phyloP scores from a whole-genome alignment of 1,284 basidiomycete species.

The Irpex sp. region DNA sequence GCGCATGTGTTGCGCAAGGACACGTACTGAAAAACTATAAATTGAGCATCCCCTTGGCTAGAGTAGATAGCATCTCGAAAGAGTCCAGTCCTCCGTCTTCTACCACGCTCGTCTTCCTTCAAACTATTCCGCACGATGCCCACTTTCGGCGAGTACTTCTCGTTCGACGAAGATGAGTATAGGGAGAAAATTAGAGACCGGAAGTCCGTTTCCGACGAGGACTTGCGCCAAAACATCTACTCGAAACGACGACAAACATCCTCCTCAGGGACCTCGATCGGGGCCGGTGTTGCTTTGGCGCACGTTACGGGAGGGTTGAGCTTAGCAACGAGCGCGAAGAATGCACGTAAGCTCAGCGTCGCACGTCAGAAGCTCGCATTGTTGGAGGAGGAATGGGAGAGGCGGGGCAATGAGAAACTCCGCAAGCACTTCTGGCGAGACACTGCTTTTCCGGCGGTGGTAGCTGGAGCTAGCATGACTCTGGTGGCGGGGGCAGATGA shows the following conservation, averaged over 20 bases:
- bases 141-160: too few relatives aligned
- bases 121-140: too few relatives aligned
- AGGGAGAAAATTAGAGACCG: too few relatives aligned
- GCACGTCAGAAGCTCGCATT: not conserved
- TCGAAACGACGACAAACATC: not conserved
- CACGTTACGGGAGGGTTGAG: not conserved
- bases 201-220: too few relatives aligned
- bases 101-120: too few relatives aligned
- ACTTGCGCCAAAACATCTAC: not conserved
- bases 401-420: not conserved
- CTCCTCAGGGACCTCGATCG: not conserved
- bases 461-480: not conserved
- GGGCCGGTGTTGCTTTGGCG: not conserved
- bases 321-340: not conserved
- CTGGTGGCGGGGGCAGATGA: not conserved
- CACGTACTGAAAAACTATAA: too few relatives aligned
- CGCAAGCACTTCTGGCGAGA: not conserved
- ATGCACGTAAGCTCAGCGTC: not conserved
- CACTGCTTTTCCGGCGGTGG: not conserved
- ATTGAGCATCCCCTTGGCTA: too few relatives aligned
- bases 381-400: not conserved
- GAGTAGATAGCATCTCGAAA: too few relatives aligned
- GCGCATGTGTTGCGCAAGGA: too few relatives aligned
- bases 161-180: too few relatives aligned
- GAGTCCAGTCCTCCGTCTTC: too few relatives aligned